Evolutionary conservation across 2,329 filamentous ascomycete species (phyloP).

Genomic region (Cercospora sesami): DNA sequence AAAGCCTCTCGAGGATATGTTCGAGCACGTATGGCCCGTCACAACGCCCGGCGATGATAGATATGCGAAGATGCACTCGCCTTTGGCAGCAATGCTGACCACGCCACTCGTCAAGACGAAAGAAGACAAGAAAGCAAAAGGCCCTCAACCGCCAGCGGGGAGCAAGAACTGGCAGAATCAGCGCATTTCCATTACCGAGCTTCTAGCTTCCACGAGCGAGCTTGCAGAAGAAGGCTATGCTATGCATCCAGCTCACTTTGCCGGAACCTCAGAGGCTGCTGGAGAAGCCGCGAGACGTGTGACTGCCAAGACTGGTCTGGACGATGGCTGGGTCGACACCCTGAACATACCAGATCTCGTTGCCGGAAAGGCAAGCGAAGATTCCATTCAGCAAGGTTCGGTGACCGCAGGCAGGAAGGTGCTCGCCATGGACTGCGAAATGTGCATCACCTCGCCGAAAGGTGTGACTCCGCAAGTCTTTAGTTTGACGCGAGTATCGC

Average conservation of each 20-base stretch:
- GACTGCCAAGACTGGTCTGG: constrained; percentile 48
- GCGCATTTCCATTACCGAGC: constrained; percentile 78
- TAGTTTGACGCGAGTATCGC: constrained; percentile 83
- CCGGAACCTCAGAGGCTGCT: constrained; percentile 18
- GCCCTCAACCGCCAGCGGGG: constrained; percentile 61
- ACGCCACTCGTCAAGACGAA: constrained; percentile 68
- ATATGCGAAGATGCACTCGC: constrained; percentile 78
- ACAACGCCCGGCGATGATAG: constrained; percentile 83
- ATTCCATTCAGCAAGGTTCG: constrained; percentile 74
- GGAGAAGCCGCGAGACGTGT: constrained; percentile 47
- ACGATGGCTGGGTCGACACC: constrained; percentile 81
- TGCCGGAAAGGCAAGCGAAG: constrained; percentile 67
- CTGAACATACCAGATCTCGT: constrained; percentile 61
- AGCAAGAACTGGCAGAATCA: constrained; percentile 69
- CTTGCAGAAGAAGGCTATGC: constrained; percentile 81
- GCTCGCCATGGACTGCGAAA: constrained; percentile 89
- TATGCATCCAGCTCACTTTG: constrained; percentile 74
- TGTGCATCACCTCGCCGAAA: constrained; percentile 75
- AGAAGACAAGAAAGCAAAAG: constrained; percentile 64
- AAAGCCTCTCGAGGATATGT: constrained; percentile 74
- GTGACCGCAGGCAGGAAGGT: constrained; percentile 78
- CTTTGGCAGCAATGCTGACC: constrained; percentile 79
- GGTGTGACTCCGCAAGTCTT: constrained; percentile 61
- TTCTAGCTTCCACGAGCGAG: constrained; percentile 70
- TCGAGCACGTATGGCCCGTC: constrained; percentile 85